Percentiles rank a stretch among this genome's conserved stretches.
Evolutionary conservation across 345 rosid genomes (phyloP).

Genomic region (Litchi chinensis): DNA sequence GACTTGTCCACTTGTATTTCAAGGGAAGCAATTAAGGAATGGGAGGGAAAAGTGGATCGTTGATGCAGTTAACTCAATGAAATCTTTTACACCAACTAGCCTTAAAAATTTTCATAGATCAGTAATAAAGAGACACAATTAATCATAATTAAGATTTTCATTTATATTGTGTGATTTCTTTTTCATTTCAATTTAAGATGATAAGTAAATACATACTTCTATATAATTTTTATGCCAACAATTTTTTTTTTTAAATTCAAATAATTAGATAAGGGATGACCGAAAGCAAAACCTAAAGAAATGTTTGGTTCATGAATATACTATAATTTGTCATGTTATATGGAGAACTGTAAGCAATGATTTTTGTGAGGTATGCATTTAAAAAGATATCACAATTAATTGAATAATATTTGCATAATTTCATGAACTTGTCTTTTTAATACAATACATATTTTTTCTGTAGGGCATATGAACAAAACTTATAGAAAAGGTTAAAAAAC

Average conservation of each 20-base stretch:
- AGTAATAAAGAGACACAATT: slow-evolving; percentile 12
- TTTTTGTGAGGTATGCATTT: slow-evolving; percentile 30
- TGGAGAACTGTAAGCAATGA: slow-evolving; percentile 21
- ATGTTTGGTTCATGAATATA: slow-evolving; percentile 28
- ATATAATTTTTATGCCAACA: neutral
- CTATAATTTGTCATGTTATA: slow-evolving; percentile 19
- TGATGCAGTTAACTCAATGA: slow-evolving; percentile 25
- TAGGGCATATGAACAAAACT: slow-evolving; percentile 25
- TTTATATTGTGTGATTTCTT: neutral
- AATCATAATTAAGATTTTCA: neutral
- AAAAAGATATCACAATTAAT: neutral
- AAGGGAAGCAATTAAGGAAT: slow-evolving; percentile 14
- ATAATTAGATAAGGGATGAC: slow-evolving; percentile 31
- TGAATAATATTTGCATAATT: neutral
- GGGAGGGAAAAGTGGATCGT: slow-evolving; percentile 24
- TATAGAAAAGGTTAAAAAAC: slow-evolving; percentile 25
- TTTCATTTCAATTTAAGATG: neutral
- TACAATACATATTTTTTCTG: neutral
- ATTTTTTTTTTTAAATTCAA: too few species aligned
- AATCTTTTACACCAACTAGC: slow-evolving; percentile 29
- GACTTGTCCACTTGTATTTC: neutral
- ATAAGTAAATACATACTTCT: too few species aligned
- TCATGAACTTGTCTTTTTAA: neutral
- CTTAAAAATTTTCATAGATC: slow-evolving; percentile 33
- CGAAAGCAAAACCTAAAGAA: slow-evolving; percentile 16